Percentiles rank a stretch among this genome's conserved stretches.
Conservation (phyloP, 176 grass and related monocot species). For the Oryza nivara region DNA sequence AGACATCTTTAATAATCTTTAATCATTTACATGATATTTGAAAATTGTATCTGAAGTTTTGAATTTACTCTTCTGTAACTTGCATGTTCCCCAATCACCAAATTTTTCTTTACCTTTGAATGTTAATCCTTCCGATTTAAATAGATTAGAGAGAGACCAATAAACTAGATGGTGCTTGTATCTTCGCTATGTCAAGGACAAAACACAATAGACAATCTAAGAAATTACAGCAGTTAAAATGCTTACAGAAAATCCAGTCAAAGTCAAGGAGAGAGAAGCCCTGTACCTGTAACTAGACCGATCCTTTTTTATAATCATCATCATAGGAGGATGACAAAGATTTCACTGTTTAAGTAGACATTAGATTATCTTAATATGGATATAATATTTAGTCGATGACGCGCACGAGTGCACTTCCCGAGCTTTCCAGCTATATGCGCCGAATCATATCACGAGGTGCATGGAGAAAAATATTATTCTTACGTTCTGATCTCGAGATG, state of each 20-base stretch:
- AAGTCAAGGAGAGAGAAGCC: conserved; percentile 57
- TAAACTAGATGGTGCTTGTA: conserved; percentile 26
- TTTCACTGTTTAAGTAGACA: conserved; percentile 73
- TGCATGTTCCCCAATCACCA: conserved; percentile 14
- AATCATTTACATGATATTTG: conserved; percentile 33
- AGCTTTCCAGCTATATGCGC: conserved; percentile 80
- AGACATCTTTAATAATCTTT: conserved; percentile 11
- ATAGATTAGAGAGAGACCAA: conserved; percentile 36
- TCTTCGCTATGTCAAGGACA: conserved; percentile 15
- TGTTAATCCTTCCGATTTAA: conserved; percentile 13
- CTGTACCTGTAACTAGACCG: conserved; percentile 47
- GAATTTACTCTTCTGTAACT: conserved; percentile 29
- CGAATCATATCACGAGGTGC: conserved; percentile 71
- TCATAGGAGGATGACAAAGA: conserved; percentile 77
- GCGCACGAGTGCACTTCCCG: conserved; percentile 92
- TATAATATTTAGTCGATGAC: conserved; percentile 69
- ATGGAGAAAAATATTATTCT: conserved; percentile 52
- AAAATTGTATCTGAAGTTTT: conserved; percentile 31
- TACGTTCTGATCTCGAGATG: conserved; percentile 61
- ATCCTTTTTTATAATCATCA: conserved; percentile 61
- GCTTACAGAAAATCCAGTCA: conserved; percentile 53
- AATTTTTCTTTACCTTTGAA: conserved; percentile 37
- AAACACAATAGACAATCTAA: conserved; percentile 19
- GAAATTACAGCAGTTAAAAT: conserved; percentile 44
- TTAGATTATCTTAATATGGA: conserved; percentile 44